A percentile compares a stretch with the other conserved stretches of the same genome.
These are phyloP conservation scores for Tylopilus balloui DNA, from an alignment of 768 basidiomycete genomes.

Conservation along the genomic window DNA sequence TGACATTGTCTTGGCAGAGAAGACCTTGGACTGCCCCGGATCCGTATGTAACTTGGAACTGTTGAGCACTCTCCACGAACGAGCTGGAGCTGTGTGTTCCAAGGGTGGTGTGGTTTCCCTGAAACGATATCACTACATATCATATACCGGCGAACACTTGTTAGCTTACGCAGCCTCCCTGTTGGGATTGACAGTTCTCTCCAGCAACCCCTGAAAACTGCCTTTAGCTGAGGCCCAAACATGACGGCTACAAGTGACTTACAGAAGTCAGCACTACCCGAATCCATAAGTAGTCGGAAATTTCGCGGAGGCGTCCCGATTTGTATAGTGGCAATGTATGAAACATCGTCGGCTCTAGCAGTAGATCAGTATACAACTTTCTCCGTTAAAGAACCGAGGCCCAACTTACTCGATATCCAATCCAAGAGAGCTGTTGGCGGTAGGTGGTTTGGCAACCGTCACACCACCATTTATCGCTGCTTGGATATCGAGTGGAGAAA, in stretches of 20 bases:
- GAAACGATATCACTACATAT: slow-evolving; percentile 18
- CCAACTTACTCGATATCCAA: slow-evolving; percentile 62
- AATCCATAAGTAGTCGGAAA: slow-evolving; percentile 63
- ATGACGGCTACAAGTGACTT: background rate
- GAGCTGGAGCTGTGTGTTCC: slow-evolving; percentile 57
- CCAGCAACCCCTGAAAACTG: slow-evolving; percentile 43
- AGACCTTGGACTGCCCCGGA: slow-evolving; percentile 63
- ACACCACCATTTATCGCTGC: slow-evolving; percentile 37
- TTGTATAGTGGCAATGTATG: slow-evolving; percentile 55
- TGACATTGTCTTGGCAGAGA: slow-evolving; percentile 59
- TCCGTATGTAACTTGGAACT: slow-evolving; percentile 65
- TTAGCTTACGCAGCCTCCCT: slow-evolving; percentile 39
- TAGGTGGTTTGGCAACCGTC: slow-evolving; percentile 39
- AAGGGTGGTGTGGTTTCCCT: slow-evolving; percentile 67
- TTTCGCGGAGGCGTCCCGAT: slow-evolving; percentile 61
- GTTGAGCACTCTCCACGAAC: slow-evolving; percentile 48
- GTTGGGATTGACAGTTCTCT: slow-evolving; percentile 46
- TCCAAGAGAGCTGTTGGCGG: slow-evolving; percentile 52
- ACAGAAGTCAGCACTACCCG: slow-evolving; percentile 65
- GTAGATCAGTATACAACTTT: background rate
- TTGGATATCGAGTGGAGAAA: slow-evolving; percentile 34
- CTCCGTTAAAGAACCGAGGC: background rate
- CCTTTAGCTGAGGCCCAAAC: background rate
- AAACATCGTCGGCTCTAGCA: slow-evolving; percentile 46
- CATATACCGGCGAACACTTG: background rate